phyloP scores from a whole-genome alignment of 83 land plant genomes.

The Diphasiastrum complanatum region DNA sequence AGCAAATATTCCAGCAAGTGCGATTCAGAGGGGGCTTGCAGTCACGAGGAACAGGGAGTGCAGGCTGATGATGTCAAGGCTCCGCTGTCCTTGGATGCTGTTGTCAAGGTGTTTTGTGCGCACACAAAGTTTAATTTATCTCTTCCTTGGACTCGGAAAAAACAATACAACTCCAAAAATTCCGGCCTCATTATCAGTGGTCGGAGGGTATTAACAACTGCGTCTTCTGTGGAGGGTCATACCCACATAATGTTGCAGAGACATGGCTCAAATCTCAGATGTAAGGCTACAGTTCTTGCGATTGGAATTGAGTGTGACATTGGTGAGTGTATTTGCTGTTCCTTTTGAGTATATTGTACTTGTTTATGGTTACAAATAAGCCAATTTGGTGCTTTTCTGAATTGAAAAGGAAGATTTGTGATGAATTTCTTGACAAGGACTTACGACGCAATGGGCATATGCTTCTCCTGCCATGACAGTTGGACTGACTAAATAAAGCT shows the following conservation, averaged over 20 bases:
- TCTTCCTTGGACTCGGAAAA: constrained; percentile 87
- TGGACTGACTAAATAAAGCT: too few species aligned
- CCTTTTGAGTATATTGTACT: background rate
- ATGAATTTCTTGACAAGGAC: too few species aligned
- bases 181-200: constrained; percentile 73
- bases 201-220: constrained; percentile 72
- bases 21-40: background rate
- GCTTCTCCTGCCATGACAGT: too few species aligned
- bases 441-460: too few species aligned
- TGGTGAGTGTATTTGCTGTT: constrained; percentile 37
- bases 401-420: constrained; percentile 20
- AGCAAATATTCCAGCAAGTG: background rate
- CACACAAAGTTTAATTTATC: constrained; percentile 95
- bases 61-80: constrained; percentile 38
- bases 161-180: constrained; percentile 83
- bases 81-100: constrained; percentile 85
- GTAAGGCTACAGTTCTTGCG: constrained; percentile 78
- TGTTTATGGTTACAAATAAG: background rate
- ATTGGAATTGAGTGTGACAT: constrained; percentile 97
- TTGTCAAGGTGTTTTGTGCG: constrained; percentile 93
- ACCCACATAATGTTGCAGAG: constrained; percentile 88
- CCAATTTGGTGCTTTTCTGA: background rate
- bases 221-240: constrained; percentile 86
- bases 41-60: constrained; percentile 15
- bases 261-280: constrained; percentile 87